Conservation (phyloP, 768 basidiomycete genomes). For the Scleroderma citrinum region DNA sequence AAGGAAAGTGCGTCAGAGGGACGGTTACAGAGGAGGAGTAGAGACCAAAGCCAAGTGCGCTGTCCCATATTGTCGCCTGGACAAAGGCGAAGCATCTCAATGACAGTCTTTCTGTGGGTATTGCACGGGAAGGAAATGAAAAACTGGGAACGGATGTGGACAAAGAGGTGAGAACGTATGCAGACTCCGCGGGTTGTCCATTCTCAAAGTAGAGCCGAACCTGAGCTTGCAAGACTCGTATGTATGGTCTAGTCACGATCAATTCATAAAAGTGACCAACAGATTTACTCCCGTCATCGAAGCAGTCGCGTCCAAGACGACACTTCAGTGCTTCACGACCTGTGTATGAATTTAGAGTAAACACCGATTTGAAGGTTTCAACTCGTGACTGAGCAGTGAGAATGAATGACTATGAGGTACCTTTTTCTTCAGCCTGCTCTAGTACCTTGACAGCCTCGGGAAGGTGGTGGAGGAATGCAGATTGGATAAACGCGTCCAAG, state of each 20-base stretch:
- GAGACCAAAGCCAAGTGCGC: conserved; percentile 33
- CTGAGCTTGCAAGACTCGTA: conserved; percentile 37
- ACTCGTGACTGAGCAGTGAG: not conserved
- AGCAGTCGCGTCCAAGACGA: conserved; percentile 28
- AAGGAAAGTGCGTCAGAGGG: conserved; percentile 37
- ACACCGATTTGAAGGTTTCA: not conserved
- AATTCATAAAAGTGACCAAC: conserved; percentile 35
- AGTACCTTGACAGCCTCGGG: conserved; percentile 22
- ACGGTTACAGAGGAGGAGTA: conserved; percentile 32
- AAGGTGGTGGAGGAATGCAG: conserved; percentile 31
- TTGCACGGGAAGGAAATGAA: not conserved
- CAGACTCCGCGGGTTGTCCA: conserved; percentile 28
- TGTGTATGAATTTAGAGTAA: conserved; percentile 2
- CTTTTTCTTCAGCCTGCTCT: conserved; percentile 20
- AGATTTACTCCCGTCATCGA: conserved; percentile 31
- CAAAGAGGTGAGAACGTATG: too few species aligned
- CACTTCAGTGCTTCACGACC: conserved; percentile 25
- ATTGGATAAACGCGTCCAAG: conserved; percentile 34
- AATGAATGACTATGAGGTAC: not conserved
- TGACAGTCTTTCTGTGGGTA: conserved; percentile 26
- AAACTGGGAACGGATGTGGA: too few species aligned
- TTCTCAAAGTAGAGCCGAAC: conserved; percentile 31
- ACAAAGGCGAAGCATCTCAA: conserved; percentile 40
- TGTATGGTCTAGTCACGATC: conserved; percentile 39
- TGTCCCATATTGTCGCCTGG: conserved; percentile 37